A percentile compares a stretch with the other conserved stretches of the same genome.
Conservation (phyloP, 768 basidiomycete species). For the Psilocybe tampanensis region DNA sequence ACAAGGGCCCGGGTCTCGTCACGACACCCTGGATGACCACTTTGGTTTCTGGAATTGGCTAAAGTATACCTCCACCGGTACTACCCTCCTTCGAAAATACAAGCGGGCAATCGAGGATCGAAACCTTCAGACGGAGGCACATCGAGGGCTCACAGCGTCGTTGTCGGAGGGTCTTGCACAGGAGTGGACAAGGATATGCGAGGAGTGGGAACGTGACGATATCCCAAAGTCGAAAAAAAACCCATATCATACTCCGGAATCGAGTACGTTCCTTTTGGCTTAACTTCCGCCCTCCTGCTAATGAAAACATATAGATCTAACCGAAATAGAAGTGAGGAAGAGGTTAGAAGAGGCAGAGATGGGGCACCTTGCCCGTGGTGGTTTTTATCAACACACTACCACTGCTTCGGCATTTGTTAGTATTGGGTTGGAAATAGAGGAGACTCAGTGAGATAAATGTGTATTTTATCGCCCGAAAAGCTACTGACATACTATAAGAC, state of each 20-base stretch:
- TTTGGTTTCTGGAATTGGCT: no score
- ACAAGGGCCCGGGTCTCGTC: no score
- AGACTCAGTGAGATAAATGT: constrained; percentile 12
- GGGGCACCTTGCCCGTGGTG: not conserved
- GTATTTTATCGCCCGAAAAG: no score
- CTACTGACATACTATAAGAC: no score
- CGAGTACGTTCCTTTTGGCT: not conserved
- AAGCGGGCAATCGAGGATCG: constrained; percentile 7
- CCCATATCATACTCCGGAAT: constrained; percentile 4
- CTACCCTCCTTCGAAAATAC: constrained; percentile 8
- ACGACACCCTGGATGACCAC: no score
- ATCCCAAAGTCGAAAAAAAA: constrained; percentile 10
- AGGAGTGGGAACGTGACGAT: constrained; percentile 6
- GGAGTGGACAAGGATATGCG: constrained; percentile 11
- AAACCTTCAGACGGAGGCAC: constrained; percentile 14
- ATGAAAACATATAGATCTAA: not conserved
- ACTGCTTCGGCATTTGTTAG: constrained; percentile 5
- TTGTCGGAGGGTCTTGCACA: not conserved
- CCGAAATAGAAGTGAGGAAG: constrained; percentile 5
- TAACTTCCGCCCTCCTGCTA: not conserved
- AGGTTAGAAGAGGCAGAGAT: constrained; percentile 6
- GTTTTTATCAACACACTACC: not conserved
- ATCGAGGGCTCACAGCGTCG: constrained; percentile 5
- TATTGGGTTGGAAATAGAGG: constrained; percentile 12
- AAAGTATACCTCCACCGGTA: constrained; percentile 17